These are phyloP conservation scores for Effrenium voratum DNA, from an alignment of 73 alveolate species.

Conservation along the genomic window DNA sequence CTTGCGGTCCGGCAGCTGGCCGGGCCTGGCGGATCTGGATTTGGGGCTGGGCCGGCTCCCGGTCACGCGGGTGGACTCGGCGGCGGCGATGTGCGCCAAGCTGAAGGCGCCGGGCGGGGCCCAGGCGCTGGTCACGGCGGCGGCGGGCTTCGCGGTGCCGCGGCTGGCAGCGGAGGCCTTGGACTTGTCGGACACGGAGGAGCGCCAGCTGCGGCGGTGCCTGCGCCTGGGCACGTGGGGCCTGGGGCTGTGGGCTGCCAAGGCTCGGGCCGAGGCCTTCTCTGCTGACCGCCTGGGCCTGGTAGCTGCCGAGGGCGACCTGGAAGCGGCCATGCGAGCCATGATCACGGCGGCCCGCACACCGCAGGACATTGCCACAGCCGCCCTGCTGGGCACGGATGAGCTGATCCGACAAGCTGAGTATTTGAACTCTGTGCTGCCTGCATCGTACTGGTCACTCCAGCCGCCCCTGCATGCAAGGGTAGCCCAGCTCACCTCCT, in stretches of 20 bases:
- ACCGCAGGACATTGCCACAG: constrained; percentile 50
- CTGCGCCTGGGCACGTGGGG: constrained; percentile 69
- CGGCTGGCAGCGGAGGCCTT: not conserved
- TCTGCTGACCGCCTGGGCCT: constrained; percentile 76
- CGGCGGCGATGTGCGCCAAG: constrained; percentile 50
- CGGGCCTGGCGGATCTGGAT: constrained; percentile 68
- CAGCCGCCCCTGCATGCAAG: constrained; percentile 55
- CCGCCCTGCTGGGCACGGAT: constrained; percentile 56
- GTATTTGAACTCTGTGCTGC: constrained; percentile 58
- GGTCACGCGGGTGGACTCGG: constrained; percentile 30
- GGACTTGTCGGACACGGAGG: constrained; percentile 32
- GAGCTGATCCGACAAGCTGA: constrained; percentile 84
- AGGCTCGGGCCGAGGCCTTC: constrained; percentile 67
- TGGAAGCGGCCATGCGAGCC: constrained; percentile 74
- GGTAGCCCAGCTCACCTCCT: constrained; percentile 60
- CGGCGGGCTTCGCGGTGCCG: constrained; percentile 66
- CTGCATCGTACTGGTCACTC: constrained; percentile 70
- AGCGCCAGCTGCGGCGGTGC: constrained; percentile 67
- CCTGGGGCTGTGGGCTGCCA: constrained; percentile 83
- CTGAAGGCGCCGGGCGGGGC: constrained; percentile 78
- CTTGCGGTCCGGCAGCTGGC: constrained; percentile 89
- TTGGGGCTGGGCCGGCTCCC: not conserved
- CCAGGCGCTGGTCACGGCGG: constrained; percentile 75
- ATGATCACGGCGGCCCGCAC: constrained; percentile 52
- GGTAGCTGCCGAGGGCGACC: constrained; percentile 81